Percentiles rank a stretch among this genome's conserved stretches.
Conservation (phyloP, 1,284 basidiomycete genomes). For the Leccinum solheimii region DNA sequence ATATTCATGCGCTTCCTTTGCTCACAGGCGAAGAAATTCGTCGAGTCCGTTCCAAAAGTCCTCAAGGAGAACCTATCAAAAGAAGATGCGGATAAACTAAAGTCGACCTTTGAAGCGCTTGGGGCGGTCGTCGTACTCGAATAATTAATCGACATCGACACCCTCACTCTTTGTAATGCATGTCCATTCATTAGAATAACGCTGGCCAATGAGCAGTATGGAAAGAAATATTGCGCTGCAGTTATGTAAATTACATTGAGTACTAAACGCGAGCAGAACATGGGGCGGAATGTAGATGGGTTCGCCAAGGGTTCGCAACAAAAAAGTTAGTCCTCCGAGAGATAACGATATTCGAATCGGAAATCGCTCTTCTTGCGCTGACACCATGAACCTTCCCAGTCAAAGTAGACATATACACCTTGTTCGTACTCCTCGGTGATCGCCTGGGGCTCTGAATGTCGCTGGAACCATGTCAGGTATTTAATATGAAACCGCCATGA, state of each 20-base stretch:
- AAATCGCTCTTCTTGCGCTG: conserved; percentile 98
- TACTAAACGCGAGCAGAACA: conserved; percentile 13
- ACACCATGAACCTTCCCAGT: conserved; percentile 98
- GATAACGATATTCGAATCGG: conserved; percentile 91
- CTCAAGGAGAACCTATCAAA: conserved; percentile 97
- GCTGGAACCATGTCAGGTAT: conserved; percentile 99
- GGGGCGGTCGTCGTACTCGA: conserved; percentile 89
- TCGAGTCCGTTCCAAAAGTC: conserved; percentile 92
- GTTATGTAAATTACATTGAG: conserved; percentile 30
- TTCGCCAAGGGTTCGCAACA: not conserved
- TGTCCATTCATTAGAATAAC: conserved; percentile 21
- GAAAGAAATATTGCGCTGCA: conserved; percentile 17
- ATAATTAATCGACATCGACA: conserved; percentile 40
- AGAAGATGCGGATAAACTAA: conserved; percentile 97
- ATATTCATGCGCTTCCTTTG: conserved; percentile 11
- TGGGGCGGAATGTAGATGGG: not conserved
- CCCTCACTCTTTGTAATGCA: conserved; percentile 9
- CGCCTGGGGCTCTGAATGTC: conserved; percentile 97
- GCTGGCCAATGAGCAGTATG: conserved; percentile 11
- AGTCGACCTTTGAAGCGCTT: conserved; percentile 85
- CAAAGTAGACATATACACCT: conserved; percentile 96
- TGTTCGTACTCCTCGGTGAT: conserved; percentile 99
- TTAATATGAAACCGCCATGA: conserved; percentile 99
- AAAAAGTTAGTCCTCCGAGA: conserved; percentile 74
- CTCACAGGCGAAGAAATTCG: conserved; percentile 96